These are phyloP conservation scores for Erysimum cheiranthoides DNA, from an alignment of 345 rosid species.

Conservation along the genomic window DNA sequence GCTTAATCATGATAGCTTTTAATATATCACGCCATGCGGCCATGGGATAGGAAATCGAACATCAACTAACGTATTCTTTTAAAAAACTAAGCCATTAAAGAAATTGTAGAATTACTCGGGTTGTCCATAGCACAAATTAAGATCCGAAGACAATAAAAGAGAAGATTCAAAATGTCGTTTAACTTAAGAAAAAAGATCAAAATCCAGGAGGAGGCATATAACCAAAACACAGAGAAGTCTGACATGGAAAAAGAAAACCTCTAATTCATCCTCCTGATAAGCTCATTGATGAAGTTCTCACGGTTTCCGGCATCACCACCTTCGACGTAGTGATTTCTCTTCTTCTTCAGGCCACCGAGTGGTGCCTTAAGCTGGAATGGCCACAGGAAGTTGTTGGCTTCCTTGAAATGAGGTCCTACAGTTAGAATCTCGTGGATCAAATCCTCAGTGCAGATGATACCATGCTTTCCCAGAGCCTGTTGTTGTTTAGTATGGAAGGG, in stretches of 20 bases:
- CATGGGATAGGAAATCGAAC: not conserved
- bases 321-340: slow-evolving; percentile 95
- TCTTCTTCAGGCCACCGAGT: slow-evolving; percentile 80
- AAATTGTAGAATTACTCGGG: not conserved
- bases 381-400: slow-evolving; percentile 92
- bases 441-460: slow-evolving; percentile 80
- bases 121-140: not conserved
- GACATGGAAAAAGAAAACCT: slow-evolving; percentile 10
- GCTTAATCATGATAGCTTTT: slow-evolving; percentile 4
- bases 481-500: not conserved
- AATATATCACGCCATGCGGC: not conserved
- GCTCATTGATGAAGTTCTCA: slow-evolving; percentile 81
- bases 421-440: slow-evolving; percentile 87
- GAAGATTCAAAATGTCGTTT: slow-evolving; percentile 14
- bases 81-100: no score
- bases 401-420: slow-evolving; percentile 94
- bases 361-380: slow-evolving; percentile 98
- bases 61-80: no score
- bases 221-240: not conserved
- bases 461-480: slow-evolving; percentile 74
- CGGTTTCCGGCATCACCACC: slow-evolving; percentile 93
- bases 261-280: slow-evolving; percentile 92
- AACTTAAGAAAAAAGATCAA: slow-evolving; percentile 29
- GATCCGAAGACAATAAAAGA: not conserved
- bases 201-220: slow-evolving; percentile 28